Base-by-base conservation (phyloP, 192 early-diverging fungal genomes). In the Mortierella hygrophila region DNA sequence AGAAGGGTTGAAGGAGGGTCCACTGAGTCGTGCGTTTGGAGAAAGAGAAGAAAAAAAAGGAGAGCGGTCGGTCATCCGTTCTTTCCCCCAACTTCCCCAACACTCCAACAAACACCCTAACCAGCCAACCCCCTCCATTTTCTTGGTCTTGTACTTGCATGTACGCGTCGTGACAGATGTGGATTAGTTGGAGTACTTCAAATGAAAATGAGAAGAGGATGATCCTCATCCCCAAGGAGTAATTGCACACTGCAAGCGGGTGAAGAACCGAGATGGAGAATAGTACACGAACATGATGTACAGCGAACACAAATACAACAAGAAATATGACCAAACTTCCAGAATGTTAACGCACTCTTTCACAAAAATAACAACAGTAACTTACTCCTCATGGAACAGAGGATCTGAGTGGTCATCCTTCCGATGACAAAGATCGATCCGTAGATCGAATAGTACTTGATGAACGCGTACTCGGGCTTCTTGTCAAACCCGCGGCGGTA, bases 381-480 rank as follows among this genome's bases (percentile, higher is more conserved):
- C 76, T 74, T 80, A 85, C 83, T 80, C 52, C 70, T 85, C 74
- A 81, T 76, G 13, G 78, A 80, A 52, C 84, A 86, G 10, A 86
- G 72, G 72, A 86, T 52, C 35, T 86, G 84, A 38, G 79, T 86
- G 35, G 75, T 76, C 79, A 86, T 81, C 23, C 84, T 80, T 35
- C 84, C 84, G 44, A 81, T 77, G 32, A 86, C 75, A 81, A 86
- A 85, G 69, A 81, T 86, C 42, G 84, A 86, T 11, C 84, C 84
- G 57, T 86, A 86, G 68, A 86, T 81, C 23, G 84, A 86, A 44
- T 86, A 86, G 60, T 86, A 86, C 72, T 86, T 86, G 74, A 86
- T 81, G 35, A 81, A 86, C 13, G 84, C 79, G 63, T 77, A 77
- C 79, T 86, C 84, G 32, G 84, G 79, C 29, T 81, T 81, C 72